phyloP scores from a whole-genome alignment of 129 eudicot species.

The Erigeron canadensis region DNA sequence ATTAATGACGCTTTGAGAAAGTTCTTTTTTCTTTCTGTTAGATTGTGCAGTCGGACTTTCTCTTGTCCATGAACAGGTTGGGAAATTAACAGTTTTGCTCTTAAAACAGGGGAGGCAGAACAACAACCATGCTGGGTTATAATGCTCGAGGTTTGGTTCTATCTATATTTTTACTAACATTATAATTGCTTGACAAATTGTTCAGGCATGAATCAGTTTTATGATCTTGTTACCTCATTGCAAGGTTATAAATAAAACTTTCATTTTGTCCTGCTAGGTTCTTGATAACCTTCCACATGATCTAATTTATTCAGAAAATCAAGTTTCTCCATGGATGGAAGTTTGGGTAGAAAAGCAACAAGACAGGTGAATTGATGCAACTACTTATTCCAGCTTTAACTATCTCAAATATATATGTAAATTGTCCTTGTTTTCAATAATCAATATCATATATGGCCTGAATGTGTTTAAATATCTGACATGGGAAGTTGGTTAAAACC shows the following conservation, averaged over 20 bases:
- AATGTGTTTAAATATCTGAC: not conserved
- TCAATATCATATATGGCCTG: constrained; percentile 7
- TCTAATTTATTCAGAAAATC: constrained; percentile 74
- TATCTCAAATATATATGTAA: not conserved
- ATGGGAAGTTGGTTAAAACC: not conserved
- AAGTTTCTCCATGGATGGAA: constrained; percentile 95
- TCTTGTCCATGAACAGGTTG: constrained; percentile 24
- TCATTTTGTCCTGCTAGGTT: constrained; percentile 44
- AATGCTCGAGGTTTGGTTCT: constrained; percentile 85
- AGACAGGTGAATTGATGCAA: constrained; percentile 49
- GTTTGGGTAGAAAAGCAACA: constrained; percentile 83
- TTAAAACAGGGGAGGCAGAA: constrained; percentile 67
- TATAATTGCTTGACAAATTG: not conserved
- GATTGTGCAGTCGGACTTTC: constrained; percentile 26
- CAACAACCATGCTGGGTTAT: constrained; percentile 96
- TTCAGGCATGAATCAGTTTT: not conserved
- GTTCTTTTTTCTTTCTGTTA: constrained; percentile 28
- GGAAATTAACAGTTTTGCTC: constrained; percentile 31
- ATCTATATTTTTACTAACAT: not conserved
- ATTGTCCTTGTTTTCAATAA: too few species aligned
- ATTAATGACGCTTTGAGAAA: constrained; percentile 11
- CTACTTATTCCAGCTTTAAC: constrained; percentile 3
- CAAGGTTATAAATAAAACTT: not conserved
- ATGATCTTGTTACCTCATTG: constrained; percentile 4
- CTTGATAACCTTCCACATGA: constrained; percentile 99